These are phyloP conservation scores for Solanum tacnaense DNA, from an alignment of 257 asterid genomes.

Conservation along the genomic window DNA sequence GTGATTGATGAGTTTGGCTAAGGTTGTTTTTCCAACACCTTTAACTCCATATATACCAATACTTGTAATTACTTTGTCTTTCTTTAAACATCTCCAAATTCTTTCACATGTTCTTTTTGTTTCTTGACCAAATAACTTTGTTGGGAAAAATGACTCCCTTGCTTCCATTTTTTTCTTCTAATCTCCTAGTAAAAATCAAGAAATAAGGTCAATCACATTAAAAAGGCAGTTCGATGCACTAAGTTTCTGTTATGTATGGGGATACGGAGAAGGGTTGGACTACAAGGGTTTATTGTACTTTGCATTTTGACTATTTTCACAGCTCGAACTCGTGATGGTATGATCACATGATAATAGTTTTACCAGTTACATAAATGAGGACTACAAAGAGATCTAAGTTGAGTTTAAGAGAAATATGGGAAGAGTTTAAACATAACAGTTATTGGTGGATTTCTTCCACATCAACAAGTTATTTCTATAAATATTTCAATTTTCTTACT, in stretches of 20 bases:
- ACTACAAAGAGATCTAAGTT: not conserved
- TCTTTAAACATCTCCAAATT: constrained; percentile 12
- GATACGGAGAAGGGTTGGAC: accelerated
- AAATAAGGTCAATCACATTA: not conserved
- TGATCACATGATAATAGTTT: not conserved
- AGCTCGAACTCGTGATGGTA: accelerated
- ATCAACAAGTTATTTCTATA: not conserved
- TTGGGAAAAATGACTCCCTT: constrained; percentile 9
- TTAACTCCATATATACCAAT: constrained; percentile 20
- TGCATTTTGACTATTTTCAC: not conserved
- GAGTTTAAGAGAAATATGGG: not conserved
- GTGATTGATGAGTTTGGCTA: constrained; percentile 2
- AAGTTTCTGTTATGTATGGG: not conserved
- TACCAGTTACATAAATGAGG: not conserved
- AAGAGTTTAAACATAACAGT: not conserved
- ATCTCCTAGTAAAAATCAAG: not conserved
- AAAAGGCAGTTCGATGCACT: not conserved
- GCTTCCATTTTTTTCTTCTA: not conserved
- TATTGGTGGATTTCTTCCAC: not conserved
- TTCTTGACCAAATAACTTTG: constrained; percentile 7
- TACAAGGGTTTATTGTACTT: not conserved
- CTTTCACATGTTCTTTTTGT: constrained; percentile 1
- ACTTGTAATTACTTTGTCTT: not conserved
- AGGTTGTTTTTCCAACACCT: constrained; percentile 17
- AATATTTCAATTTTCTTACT: not conserved